These are phyloP conservation scores for Passiflora organensis DNA, from an alignment of 345 rosid species.

Conservation along the genomic window DNA sequence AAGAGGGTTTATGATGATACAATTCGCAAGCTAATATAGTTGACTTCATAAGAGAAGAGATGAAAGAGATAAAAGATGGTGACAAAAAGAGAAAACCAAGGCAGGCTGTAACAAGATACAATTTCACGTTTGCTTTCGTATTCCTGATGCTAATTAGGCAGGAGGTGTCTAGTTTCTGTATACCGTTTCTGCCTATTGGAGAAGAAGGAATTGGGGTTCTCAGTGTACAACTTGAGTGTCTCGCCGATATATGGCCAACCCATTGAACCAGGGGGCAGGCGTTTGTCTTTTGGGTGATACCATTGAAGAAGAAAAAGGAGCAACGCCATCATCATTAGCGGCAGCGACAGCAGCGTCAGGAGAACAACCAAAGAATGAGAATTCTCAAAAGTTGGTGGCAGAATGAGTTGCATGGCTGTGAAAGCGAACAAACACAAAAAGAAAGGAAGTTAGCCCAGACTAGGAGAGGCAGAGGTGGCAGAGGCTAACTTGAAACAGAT, in stretches of 20 bases:
- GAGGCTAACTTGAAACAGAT: not conserved
- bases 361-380: slow-evolving; percentile 9
- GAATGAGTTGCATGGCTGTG: slow-evolving; percentile 31
- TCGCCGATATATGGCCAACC: slow-evolving; percentile 97
- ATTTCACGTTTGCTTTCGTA: no score
- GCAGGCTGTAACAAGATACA: no score
- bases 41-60: not conserved
- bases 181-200: slow-evolving; percentile 71
- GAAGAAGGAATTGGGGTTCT: slow-evolving; percentile 81
- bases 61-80: not conserved
- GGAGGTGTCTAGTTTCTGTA: not conserved
- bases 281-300: slow-evolving; percentile 30
- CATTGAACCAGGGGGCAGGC: slow-evolving; percentile 86
- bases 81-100: no score
- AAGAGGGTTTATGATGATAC: not conserved
- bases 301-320: slow-evolving; percentile 31
- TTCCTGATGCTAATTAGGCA: no score
- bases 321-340: slow-evolving; percentile 11
- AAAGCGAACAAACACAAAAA: not conserved
- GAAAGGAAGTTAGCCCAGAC: no score
- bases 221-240: slow-evolving; percentile 75
- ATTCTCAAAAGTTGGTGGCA: slow-evolving; percentile 2
- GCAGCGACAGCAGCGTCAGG: not conserved
- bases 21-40: not conserved
- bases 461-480: slow-evolving; percentile 12